Base-by-base conservation (phyloP, 805 yeast species). In the Hanseniaspora hatyaiensis region DNA sequence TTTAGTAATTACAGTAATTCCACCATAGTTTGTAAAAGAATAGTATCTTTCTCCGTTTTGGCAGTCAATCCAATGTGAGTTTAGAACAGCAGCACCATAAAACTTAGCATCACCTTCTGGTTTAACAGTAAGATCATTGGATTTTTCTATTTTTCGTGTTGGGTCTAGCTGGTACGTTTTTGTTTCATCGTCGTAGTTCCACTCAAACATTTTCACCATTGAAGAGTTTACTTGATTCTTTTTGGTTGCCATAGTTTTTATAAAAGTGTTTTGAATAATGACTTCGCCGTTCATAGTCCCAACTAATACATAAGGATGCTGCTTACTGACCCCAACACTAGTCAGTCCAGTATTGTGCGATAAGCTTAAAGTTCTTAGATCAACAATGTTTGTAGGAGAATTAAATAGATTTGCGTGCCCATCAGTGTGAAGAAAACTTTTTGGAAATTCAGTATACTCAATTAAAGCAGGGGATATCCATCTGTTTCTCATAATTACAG, bases 281-380 rank as follows among this genome's bases (percentile, higher is more conserved):
- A 75, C 52, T 1, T 60, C 56, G 1, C 80, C 80, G 55, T 75
- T 78, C 2, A 75, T 57, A 3, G 73, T 69, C 2, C 78, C 78
- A 6, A 69, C 55, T 9, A 73, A 53, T 1, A 69, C 44, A 49
- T 72, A 55, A 9, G 80, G 79, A 51, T 75, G 80, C 8, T 62
- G 34, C 11, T 55, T 52, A 0, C 77, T 71, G 0, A 68, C 53
- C 0, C 69, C 70, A 1, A 70, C 47, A 0, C 72, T 54, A 15
- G 66, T 63, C 2, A 69, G 60, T 0, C 72, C 63, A 1, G 72
- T 66, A 8, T 64, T 66, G 43, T 68, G 74, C 30, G 65, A 55
- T 9, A 36, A 20, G 9, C 34, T 20, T n/a, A 19, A n/a, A 4
- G 30, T 4, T 15, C 34, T 43, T 4, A 37, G 28, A 29, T 43